These are phyloP conservation scores for Tuber magnatum DNA, from an alignment of 495 filamentous ascomycete genomes.

Conservation along the genomic window DNA sequence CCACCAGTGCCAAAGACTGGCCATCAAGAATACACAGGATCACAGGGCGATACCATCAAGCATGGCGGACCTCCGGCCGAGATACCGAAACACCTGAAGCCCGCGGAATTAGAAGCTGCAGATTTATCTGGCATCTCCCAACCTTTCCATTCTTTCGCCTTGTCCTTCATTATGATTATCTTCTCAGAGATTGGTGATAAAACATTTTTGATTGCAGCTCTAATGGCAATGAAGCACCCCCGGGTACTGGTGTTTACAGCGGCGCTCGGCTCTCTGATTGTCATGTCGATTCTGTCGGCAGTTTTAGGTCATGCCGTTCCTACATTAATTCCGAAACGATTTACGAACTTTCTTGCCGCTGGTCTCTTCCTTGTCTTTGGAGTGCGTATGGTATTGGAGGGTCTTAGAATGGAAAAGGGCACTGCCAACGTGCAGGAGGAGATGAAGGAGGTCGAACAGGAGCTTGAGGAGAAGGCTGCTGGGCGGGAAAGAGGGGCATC, in stretches of 20 bases:
- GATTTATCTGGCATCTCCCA: conserved; percentile 57
- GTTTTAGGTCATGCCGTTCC: conserved; percentile 92
- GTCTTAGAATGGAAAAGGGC: conserved; percentile 83
- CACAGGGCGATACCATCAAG: conserved; percentile 43
- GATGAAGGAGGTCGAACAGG: conserved; percentile 93
- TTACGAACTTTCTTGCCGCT: conserved; percentile 80
- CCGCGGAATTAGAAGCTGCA: conserved; percentile 43
- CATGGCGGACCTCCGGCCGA: conserved; percentile 45
- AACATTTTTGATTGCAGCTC: conserved; percentile 90
- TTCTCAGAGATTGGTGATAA: conserved; percentile 98
- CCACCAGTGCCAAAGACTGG: conserved; percentile 31
- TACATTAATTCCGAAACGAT: conserved; percentile 75
- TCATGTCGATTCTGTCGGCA: conserved; percentile 95
- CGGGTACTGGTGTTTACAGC: conserved; percentile 87
- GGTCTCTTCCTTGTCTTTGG: conserved; percentile 85
- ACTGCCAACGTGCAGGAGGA: conserved; percentile 64
- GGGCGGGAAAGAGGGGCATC: conserved; percentile 49
- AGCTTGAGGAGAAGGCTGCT: conserved; percentile 89
- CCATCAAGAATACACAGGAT: conserved; percentile 37
- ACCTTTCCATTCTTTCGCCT: conserved; percentile 82
- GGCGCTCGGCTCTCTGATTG: conserved; percentile 79
- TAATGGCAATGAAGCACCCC: conserved; percentile 99
- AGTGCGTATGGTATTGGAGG: conserved; percentile 74
- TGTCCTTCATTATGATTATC: conserved; percentile 94
- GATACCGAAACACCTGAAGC: conserved; percentile 40